A percentile compares a stretch with the other conserved stretches of the same genome.
Evolutionary conservation across 768 basidiomycete species (phyloP).

Genomic region (Paxillus ammoniavirescens): DNA sequence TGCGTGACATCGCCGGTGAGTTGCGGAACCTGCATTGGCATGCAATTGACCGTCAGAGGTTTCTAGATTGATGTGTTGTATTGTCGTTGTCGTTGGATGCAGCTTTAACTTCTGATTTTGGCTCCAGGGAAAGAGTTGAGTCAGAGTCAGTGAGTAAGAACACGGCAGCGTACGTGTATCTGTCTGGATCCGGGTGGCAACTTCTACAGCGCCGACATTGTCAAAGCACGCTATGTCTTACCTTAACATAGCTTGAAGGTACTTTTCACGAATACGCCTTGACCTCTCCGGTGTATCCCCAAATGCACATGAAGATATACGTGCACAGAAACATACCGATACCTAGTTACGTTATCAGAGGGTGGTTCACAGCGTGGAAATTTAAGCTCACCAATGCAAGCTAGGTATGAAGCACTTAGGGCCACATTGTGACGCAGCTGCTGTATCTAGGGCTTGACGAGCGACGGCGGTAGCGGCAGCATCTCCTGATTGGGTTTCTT

Average conservation of each 20-base stretch:
- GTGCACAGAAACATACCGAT: slow-evolving; percentile 75
- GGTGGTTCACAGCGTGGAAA: neutral
- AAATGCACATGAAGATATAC: slow-evolving; percentile 66
- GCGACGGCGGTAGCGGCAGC: slow-evolving; percentile 30
- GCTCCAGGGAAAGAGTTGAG: neutral
- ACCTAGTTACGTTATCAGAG: slow-evolving; percentile 40
- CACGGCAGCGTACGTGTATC: too few species aligned
- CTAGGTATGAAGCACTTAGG: slow-evolving; percentile 61
- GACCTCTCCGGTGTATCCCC: slow-evolving; percentile 76
- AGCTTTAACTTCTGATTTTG: too few species aligned
- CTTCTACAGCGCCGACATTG: too few species aligned
- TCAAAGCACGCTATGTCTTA: too few species aligned
- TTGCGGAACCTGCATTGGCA: too few species aligned
- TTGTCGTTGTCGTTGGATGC: too few species aligned
- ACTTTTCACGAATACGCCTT: too few species aligned
- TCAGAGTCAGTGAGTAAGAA: neutral
- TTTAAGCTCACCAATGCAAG: slow-evolving; percentile 64
- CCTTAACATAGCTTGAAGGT: too few species aligned
- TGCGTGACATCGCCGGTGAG: too few species aligned
- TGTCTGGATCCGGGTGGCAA: too few species aligned
- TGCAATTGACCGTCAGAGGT: too few species aligned
- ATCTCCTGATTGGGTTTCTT: slow-evolving; percentile 14
- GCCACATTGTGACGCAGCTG: slow-evolving; percentile 49
- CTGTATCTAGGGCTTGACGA: slow-evolving; percentile 28
- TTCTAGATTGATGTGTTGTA: too few species aligned